Evolutionary conservation across 2,329 filamentous ascomycete species (phyloP), one percentile per base, ranked within the genome.

Genomic region (Canariomyces notabilis): DNA sequence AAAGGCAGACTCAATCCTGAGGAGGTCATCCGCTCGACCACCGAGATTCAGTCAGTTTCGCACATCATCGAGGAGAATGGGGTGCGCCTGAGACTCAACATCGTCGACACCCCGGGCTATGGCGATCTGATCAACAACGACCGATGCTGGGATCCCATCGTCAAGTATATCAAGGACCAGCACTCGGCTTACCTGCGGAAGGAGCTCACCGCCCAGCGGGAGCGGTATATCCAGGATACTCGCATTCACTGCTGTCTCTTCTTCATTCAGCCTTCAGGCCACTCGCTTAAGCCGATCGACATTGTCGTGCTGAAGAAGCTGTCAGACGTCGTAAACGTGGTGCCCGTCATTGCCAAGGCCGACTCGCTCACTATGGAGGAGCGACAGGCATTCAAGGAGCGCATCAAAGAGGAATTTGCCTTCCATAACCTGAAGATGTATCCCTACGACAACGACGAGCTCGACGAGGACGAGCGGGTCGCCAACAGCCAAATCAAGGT

Each of bases 341-440:
- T 98, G 35, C 93, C 93, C 48, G 91, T 98, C 64, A 97, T 98
- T 67, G 93, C 93, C 70, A 98, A 98, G 80, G 87, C 93, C 49
- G 93, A 98, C 69, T 93, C 89, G 43, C 76, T 98, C 64, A 98
- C 93, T 12, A 77, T 96, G 26, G 91, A 98, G 71, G 93, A 98
- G 80, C 85, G 93, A 60, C 82, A 83, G 66, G 87, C 85, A 40
- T 98, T 98, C 83, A 98, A 98, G 82, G 89, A 96, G 75, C 82
- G 86, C 68, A 98, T 98, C 77, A 96, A 95, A 86, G 93, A 97
- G 78, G 93, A 98, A 71, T 98, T 98, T 68, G 77, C 87, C 49
- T 98, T 98, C 85, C 93, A 98, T 82, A 97, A 97, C 79, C 82
- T 98, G 64, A 91, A 95, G 79, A 98, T 98, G 93, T 98, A 95